Evolutionary conservation across 2,329 filamentous ascomycete genomes (phyloP), one percentile per base, ranked within the genome.

Genomic region (Xylaria sp.): DNA sequence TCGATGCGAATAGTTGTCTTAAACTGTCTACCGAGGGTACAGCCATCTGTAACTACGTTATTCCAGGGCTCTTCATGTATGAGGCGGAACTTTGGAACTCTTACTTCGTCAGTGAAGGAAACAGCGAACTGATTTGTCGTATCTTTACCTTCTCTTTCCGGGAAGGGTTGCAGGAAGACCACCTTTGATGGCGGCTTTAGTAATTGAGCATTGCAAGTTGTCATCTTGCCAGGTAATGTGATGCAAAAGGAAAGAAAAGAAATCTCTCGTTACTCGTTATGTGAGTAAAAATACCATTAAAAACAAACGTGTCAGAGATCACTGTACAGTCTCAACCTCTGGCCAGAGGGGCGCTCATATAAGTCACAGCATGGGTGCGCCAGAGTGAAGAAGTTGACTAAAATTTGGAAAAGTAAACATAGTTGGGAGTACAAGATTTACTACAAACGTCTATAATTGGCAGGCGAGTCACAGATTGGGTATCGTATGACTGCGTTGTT

Each of bases 91-190:
- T 1, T 20, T 25, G 4, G n/a, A 13, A 15, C 28, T 31, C 65
- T 34, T 63, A 67, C 59, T 56, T 67, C 51, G 4, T 55, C 34
- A 37, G 1, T 23, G 31, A 67, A 67, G n/a, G 56, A 46, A 15
- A 67, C 46, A 9, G 20, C 54, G 23, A 67, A 64, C n/a, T 54
- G 51, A n/a, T 67, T 67, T 46, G 60, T 64, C 2, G 37, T 37
- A 8, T 48, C n/a, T 6, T 2, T 1, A 20, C 1, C n/a, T 50
- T 13, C 6, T 23, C 15, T n/a, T n/a, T 10, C 39, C 12, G 60
- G 60, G 28, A 67, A 67, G 15, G 12, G 10, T 39, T 46, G 52
- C 20, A 67, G 23, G 23, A n/a, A 58, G 0, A 58, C 15, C 39
- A 58, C 15, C 39, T 9, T 15, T 20, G 20, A 8, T 28, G 23